Conservation (phyloP, 2,329 filamentous ascomycete genomes). For the Trichophyton verrucosum region DNA sequence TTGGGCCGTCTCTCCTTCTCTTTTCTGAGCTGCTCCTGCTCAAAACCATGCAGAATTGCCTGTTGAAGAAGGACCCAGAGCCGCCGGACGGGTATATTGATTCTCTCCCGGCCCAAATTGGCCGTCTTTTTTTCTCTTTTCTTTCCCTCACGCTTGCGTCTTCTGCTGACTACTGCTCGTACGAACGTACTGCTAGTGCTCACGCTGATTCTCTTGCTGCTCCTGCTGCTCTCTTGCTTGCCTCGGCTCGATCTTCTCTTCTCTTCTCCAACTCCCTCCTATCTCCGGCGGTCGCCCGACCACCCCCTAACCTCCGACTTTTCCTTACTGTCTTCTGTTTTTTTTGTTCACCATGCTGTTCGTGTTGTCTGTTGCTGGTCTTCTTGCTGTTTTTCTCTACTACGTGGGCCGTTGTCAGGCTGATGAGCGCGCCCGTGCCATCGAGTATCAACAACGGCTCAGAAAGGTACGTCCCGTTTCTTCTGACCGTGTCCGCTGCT, state of each 20-base stretch:
- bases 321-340: neutral
- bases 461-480: constrained; percentile 2
- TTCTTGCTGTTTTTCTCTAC: constrained; percentile 4
- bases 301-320: neutral
- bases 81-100: neutral
- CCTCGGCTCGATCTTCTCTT: no score
- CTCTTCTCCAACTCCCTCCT: no score
- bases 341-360: neutral
- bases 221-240: no score
- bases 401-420: neutral
- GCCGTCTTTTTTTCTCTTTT: constrained; percentile 9
- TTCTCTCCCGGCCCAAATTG: neutral
- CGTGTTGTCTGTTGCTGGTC: neutral
- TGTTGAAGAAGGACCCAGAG: constrained; percentile 4
- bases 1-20: neutral
- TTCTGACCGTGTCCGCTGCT: neutral
- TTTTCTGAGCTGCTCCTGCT: neutral
- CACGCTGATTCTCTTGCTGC: neutral
- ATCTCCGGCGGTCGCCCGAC: neutral
- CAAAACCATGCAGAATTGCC: constrained; percentile 7
- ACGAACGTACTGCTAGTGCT: neutral
- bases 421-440: neutral
- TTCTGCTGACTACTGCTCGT: constrained; percentile 2
- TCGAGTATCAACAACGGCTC: neutral
- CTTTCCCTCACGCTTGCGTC: constrained; percentile 6